phyloP scores from a whole-genome alignment of 176 grass and related monocot species.

The Phyllostachys edulis region DNA sequence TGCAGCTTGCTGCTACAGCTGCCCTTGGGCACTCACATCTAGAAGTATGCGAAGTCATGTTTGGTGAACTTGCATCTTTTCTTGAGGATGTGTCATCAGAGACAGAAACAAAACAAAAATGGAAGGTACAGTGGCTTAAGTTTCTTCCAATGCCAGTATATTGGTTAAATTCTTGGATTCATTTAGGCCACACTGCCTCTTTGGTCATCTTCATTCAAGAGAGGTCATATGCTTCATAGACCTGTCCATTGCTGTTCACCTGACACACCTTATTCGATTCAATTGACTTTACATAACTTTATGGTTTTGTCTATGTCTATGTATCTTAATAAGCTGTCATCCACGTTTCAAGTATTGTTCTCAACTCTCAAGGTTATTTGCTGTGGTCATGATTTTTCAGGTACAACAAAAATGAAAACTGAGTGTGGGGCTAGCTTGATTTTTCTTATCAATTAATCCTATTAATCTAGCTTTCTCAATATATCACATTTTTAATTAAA shows the following conservation, averaged over 20 bases:
- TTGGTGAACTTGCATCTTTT: constrained; percentile 82
- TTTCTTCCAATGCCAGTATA: constrained; percentile 26
- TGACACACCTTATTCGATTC: not conserved
- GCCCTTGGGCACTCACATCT: constrained; percentile 92
- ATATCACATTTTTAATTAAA: not conserved
- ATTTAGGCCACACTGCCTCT: not conserved
- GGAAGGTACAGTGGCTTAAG: constrained; percentile 67
- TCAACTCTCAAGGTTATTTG: constrained; percentile 13
- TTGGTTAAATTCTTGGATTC: not conserved
- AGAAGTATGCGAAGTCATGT: constrained; percentile 90
- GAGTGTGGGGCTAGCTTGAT: not conserved
- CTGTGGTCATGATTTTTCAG: not conserved
- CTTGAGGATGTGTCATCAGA: constrained; percentile 91
- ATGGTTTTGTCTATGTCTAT: constrained; percentile 18
- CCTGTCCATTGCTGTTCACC: not conserved
- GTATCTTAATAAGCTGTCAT: not conserved
- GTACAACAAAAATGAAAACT: not conserved
- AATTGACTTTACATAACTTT: not conserved
- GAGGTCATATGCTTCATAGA: constrained; percentile 10
- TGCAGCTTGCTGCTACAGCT: constrained; percentile 84
- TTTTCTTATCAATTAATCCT: not conserved
- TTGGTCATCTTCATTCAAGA: constrained; percentile 7
- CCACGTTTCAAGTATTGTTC: not conserved
- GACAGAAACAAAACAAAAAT: constrained; percentile 91
- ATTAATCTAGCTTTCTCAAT: not conserved